phyloP scores from a whole-genome alignment of 106 monocot genomes.

The Amphibolis antarctica region DNA sequence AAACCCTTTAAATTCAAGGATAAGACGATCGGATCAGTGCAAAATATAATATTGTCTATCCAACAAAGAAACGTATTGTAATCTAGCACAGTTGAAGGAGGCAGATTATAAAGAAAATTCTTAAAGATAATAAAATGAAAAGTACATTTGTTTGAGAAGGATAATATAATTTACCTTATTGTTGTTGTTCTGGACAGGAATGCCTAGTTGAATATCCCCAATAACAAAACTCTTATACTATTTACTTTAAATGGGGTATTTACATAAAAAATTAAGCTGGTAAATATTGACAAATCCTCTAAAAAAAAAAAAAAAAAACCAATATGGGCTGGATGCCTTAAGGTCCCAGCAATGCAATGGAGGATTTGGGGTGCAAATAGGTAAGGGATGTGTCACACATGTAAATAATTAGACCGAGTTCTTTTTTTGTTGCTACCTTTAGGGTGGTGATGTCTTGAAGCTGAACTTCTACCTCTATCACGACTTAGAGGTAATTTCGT shows the following conservation, averaged over 20 bases:
- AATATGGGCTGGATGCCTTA: background rate
- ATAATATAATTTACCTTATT: too few species aligned
- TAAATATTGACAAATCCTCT: slow-evolving; percentile 5
- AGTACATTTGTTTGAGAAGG: too few species aligned
- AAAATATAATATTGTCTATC: too few species aligned
- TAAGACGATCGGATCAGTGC: too few species aligned
- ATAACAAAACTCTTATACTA: slow-evolving; percentile 1
- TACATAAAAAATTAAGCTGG: slow-evolving; percentile 1
- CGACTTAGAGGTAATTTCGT: slow-evolving; percentile 28
- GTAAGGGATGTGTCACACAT: background rate
- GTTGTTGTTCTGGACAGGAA: background rate
- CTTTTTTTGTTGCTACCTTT: slow-evolving; percentile 23
- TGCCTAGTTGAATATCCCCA: background rate
- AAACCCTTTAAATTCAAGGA: too few species aligned
- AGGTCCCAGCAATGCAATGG: slow-evolving; percentile 8
- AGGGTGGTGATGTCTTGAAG: slow-evolving; percentile 27
- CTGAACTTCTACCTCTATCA: slow-evolving; percentile 36
- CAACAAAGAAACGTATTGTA: too few species aligned
- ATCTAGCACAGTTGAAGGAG: too few species aligned
- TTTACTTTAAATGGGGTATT: slow-evolving; percentile 1
- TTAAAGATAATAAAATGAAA: too few species aligned
- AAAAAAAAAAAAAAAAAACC: background rate
- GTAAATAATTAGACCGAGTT: slow-evolving; percentile 15
- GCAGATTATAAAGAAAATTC: too few species aligned
- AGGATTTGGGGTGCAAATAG: background rate